Base-by-base conservation (phyloP, 148 eudicot genomes). In the Pouteria glomerata region DNA sequence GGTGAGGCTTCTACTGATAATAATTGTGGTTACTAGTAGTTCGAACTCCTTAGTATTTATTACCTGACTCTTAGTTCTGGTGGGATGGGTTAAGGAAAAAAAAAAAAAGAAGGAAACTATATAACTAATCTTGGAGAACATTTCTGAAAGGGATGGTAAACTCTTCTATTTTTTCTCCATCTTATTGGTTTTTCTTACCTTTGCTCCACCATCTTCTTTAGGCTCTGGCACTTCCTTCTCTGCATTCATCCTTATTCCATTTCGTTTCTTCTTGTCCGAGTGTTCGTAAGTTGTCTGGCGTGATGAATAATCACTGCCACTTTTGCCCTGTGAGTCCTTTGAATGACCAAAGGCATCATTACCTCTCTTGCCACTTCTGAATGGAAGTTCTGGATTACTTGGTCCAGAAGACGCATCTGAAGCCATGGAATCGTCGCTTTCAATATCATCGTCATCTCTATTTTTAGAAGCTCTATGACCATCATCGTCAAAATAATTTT, bases 401-500 rank as follows among this genome's bases (percentile, higher is more conserved):
- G 85, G 92, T 2, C 97, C 92, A 0, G 97, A 89, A 5, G 97
- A 87, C 3, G 95, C 95, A 72, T 91, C 95, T 0, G 95, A 91
- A 56, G 88, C 80, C 70, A 81, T 73, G 0, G 88, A 85, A 41
- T 89, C 97, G 74, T 88, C 82, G 56, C 85, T 85, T 3, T 81
- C 79, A 56, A 56, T 7, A 0, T 18, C 69, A 27, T 84, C 57
- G 14, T 70, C 75, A 6, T 70, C 44, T 24, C 26, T 37, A 34
- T n/a, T 41, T 14, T 55, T 41, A 21, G 51, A 33, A 29, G 19
- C 15, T 37, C 57, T 24, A 6, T 31, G 35, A 24, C 69, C 57
- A 48, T 69, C 68, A 24, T 74, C 78, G 1, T 74, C 57, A 0
- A 42, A 72, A 45, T 69, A 21, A 26, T 52, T 41, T 41, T 65